Percentiles rank a stretch among this genome's conserved stretches.
phyloP scores from a whole-genome alignment of 805 yeast species.

The Pichia californica region DNA sequence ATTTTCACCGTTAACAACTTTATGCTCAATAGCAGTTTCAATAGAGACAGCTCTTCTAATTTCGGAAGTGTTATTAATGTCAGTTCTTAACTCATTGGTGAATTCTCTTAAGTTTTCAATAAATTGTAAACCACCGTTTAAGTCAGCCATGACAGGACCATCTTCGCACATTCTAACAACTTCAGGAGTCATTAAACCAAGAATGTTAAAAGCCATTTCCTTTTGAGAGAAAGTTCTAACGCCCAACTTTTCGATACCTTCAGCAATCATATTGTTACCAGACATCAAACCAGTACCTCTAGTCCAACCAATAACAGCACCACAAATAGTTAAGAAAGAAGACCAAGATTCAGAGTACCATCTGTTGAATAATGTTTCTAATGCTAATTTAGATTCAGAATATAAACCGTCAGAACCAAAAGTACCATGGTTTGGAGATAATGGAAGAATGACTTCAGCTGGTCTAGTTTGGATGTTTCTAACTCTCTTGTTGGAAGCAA shows the following conservation, averaged over 20 bases:
- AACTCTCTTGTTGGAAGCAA: slow-evolving; percentile 74
- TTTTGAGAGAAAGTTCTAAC: slow-evolving; percentile 97
- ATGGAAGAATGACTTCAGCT: slow-evolving; percentile 92
- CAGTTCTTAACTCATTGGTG: slow-evolving; percentile 72
- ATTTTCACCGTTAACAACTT: slow-evolving; percentile 75
- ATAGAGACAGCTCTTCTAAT: slow-evolving; percentile 91
- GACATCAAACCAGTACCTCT: slow-evolving; percentile 99
- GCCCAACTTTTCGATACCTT: slow-evolving; percentile 92
- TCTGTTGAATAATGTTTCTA: slow-evolving; percentile 96
- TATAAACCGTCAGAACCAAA: slow-evolving; percentile 98
- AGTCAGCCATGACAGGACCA: slow-evolving; percentile 94
- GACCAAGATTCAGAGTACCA: slow-evolving; percentile 99
- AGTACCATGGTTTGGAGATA: slow-evolving; percentile 98
- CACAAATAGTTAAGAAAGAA: slow-evolving; percentile 88
- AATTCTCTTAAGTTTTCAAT: slow-evolving; percentile 86
- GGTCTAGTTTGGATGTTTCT: slow-evolving; percentile 89
- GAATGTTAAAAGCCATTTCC: slow-evolving; percentile 98
- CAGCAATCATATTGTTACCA: slow-evolving; percentile 95
- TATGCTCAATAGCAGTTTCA: slow-evolving; percentile 85
- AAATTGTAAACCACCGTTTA: slow-evolving; percentile 97
- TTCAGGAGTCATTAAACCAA: slow-evolving; percentile 88
- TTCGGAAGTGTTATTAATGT: slow-evolving; percentile 75
- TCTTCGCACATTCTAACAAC: slow-evolving; percentile 83
- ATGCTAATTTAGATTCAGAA: slow-evolving; percentile 92
- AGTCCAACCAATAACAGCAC: slow-evolving; percentile 99